Percentiles rank a stretch among this genome's conserved stretches.
Conservation (phyloP, 2,329 filamentous ascomycete genomes). For the Colletotrichum sp. region DNA sequence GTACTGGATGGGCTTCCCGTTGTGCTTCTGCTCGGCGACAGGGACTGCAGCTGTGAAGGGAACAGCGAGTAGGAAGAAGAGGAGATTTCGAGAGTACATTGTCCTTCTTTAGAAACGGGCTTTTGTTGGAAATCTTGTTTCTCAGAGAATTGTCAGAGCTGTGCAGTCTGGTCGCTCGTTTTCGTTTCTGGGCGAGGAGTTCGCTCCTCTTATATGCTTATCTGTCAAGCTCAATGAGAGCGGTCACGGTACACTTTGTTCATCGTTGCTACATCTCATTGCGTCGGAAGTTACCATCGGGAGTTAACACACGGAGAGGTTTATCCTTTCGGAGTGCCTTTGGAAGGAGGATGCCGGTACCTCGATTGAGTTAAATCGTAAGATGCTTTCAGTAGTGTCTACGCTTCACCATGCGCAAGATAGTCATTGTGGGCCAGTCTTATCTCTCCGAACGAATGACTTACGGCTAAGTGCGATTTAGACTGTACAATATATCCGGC, state of each 20-base stretch:
- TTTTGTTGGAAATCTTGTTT: background rate
- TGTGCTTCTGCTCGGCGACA: background rate
- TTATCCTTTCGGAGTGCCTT: background rate
- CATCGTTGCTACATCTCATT: background rate
- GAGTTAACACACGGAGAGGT: background rate
- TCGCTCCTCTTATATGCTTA: background rate
- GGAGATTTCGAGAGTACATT: background rate
- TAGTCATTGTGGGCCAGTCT: background rate
- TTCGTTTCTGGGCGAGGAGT: rapidly evolving
- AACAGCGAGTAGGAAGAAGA: background rate
- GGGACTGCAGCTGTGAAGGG: background rate
- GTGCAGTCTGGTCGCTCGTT: background rate
- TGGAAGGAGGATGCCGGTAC: background rate
- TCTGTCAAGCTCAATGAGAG: background rate
- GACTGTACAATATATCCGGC: background rate
- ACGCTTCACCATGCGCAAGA: background rate
- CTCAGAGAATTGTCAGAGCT: background rate
- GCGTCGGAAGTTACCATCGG: background rate
- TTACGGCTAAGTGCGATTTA: background rate
- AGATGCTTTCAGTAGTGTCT: background rate
- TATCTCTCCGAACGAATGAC: background rate
- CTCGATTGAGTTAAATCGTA: background rate
- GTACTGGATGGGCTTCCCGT: background rate
- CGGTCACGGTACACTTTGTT: background rate
- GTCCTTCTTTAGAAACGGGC: background rate